Base-by-base conservation (phyloP, 148 eudicot genomes). In the Drosera capensis region DNA sequence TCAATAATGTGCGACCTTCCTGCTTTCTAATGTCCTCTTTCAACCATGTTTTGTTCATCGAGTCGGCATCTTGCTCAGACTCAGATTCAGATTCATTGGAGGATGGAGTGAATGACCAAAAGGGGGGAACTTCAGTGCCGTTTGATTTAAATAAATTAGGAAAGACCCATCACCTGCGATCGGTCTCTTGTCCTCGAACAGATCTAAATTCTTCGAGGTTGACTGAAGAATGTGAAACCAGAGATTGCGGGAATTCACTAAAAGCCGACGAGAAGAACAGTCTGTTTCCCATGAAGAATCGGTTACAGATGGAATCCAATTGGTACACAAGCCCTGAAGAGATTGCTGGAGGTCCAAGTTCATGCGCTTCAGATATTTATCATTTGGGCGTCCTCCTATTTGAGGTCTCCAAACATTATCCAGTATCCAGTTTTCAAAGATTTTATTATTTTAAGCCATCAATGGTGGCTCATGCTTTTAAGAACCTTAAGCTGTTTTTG, bases 261-360 rank as follows among this genome's bases (percentile, higher is more conserved):
- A 71, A 75, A 48, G 43, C 42, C 12, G 79, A 64, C 14, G 38
- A 11, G 49, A 79, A 69, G 52, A 69, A 64, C 55, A 69, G 67
- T 46, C 38, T 59, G 17, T 80, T 88, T 53, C 95, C 97, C 19
- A 75, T 84, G 93, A 82, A 80, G 64, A 76, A 71, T 37, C 48
- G 84, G 51, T 62, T 90, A 72, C 51, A 63, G 7, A 67, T 84
- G 93, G 97, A 90, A 60, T 71, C 78, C 28, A 75, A 71, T 68
- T 90, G 97, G 97, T 90, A 90, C 62, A 80, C 75, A 20, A 69
- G 93, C 41, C 95, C 93, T n/a, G 97, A 90, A 59, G 95, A 90
- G 69, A 63, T 68, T 56, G 78, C 84, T 39, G 85, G 82, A 56
- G 72, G 68, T 54, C 65, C 79, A 48, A 54, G 75, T 70, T 72